Conservation (phyloP, 768 basidiomycete species). For the Hortiboletus flavorubellus region DNA sequence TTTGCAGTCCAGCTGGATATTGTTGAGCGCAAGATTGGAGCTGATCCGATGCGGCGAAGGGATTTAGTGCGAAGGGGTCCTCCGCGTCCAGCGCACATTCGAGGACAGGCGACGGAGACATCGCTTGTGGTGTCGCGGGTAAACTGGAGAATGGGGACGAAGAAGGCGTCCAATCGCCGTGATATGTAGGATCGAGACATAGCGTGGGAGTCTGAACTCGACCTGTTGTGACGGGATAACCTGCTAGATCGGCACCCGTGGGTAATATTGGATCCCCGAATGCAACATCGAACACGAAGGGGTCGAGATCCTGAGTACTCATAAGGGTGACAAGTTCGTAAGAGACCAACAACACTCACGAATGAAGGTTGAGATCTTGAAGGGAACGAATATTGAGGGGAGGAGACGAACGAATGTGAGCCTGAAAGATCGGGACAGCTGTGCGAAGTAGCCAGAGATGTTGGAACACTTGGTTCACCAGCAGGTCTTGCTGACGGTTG, state of each 20-base stretch:
- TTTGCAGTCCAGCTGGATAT: slow-evolving; percentile 20
- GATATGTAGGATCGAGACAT: slow-evolving; percentile 40
- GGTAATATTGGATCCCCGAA: slow-evolving; percentile 31
- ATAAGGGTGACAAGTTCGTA: not conserved
- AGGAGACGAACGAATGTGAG: slow-evolving; percentile 34
- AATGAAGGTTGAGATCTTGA: slow-evolving; percentile 45
- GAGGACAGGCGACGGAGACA: slow-evolving; percentile 29
- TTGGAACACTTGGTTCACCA: not conserved
- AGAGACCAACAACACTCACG: slow-evolving; percentile 37
- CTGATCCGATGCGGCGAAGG: slow-evolving; percentile 15
- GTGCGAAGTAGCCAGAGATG: slow-evolving; percentile 12
- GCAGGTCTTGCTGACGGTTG: slow-evolving; percentile 16
- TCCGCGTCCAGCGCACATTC: slow-evolving; percentile 24
- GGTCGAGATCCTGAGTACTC: slow-evolving; percentile 26
- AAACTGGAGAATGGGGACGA: slow-evolving; percentile 45
- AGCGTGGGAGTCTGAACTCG: slow-evolving; percentile 33
- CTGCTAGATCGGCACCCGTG: slow-evolving; percentile 10
- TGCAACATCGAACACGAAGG: slow-evolving; percentile 27
- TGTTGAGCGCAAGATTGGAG: slow-evolving; percentile 15
- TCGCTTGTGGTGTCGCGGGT: slow-evolving; percentile 41
- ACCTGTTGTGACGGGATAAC: slow-evolving; percentile 21
- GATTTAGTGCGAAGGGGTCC: slow-evolving; percentile 17
- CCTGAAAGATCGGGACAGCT: slow-evolving; percentile 32
- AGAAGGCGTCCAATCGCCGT: slow-evolving; percentile 38
- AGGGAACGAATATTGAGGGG: slow-evolving; percentile 26